phyloP scores from a whole-genome alignment of 2,329 filamentous ascomycete genomes.

The Penicillium crustosum region DNA sequence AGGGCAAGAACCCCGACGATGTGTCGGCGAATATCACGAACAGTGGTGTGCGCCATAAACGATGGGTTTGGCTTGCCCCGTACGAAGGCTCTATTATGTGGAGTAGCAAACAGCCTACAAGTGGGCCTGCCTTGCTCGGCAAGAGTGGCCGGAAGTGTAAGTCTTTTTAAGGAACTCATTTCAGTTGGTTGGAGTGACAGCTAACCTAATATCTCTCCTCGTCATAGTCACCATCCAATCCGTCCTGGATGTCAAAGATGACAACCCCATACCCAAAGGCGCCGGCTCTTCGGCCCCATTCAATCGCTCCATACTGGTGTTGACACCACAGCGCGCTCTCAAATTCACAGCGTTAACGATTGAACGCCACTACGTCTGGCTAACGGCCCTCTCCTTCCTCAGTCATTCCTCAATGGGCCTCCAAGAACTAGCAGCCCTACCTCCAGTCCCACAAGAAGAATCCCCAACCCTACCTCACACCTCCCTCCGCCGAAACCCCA shows the following conservation, averaged over 20 bases:
- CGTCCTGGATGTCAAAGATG: slow-evolving; percentile 93
- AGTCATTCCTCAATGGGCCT: slow-evolving; percentile 83
- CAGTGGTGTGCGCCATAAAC: slow-evolving; percentile 75
- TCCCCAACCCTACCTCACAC: slow-evolving; percentile 47
- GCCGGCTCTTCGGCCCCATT: slow-evolving; percentile 60
- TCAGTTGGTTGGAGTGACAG: neutral
- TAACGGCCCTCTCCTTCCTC: slow-evolving; percentile 91
- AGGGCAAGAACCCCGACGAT: slow-evolving; percentile 62
- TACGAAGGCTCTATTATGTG: slow-evolving; percentile 96
- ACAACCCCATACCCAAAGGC: slow-evolving; percentile 78
- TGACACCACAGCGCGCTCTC: slow-evolving; percentile 88
- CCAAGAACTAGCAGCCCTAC: slow-evolving; percentile 66
- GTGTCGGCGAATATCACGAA: slow-evolving; percentile 67
- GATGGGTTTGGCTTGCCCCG: slow-evolving; percentile 98
- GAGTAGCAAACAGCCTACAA: slow-evolving; percentile 95
- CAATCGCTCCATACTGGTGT: slow-evolving; percentile 89
- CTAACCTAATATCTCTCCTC: slow-evolving; percentile 12
- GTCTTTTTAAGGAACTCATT: slow-evolving; percentile 40
- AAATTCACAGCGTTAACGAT: slow-evolving; percentile 86
- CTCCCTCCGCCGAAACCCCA: slow-evolving; percentile 57
- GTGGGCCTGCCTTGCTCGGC: slow-evolving; percentile 82
- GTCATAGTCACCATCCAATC: slow-evolving; percentile 83
- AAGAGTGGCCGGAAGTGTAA: slow-evolving; percentile 93
- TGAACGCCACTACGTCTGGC: slow-evolving; percentile 91
- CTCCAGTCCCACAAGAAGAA: slow-evolving; percentile 51